phyloP scores from a whole-genome alignment of 257 asterid species.

The Nicotiana obtusifolia region DNA sequence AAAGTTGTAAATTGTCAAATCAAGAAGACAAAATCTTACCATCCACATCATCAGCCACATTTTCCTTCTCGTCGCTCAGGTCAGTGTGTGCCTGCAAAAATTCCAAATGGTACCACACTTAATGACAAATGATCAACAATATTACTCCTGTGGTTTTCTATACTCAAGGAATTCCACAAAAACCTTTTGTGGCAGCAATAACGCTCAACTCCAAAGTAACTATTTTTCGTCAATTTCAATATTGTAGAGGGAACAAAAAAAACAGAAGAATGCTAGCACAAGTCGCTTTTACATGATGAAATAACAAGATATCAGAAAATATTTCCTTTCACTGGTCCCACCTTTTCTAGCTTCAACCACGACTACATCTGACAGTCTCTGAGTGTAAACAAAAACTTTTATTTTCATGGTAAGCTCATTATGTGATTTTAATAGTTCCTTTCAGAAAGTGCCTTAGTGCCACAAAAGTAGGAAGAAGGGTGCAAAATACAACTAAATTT shows the following conservation, averaged over 20 bases:
- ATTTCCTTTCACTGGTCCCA: neutral
- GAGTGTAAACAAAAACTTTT: too few relatives aligned
- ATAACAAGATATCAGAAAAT: neutral
- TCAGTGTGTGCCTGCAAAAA: conserved; percentile 57
- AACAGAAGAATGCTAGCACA: neutral
- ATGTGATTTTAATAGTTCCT: neutral
- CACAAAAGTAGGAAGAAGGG: neutral
- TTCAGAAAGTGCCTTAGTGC: neutral
- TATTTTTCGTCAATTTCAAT: too few relatives aligned
- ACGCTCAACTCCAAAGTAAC: too few relatives aligned
- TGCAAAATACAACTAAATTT: neutral
- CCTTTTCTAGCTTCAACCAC: neutral
- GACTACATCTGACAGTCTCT: neutral
- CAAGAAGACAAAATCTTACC: conserved; percentile 31
- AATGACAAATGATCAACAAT: too few relatives aligned
- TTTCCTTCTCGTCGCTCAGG: conserved; percentile 64
- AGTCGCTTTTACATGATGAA: neutral
- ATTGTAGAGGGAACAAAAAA: too few relatives aligned
- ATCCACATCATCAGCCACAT: conserved; percentile 49
- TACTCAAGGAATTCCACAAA: neutral
- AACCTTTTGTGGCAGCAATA: neutral
- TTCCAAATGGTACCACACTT: neutral
- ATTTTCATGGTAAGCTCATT: too few relatives aligned
- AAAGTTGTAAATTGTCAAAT: neutral
- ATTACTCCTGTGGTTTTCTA: neutral